These are phyloP conservation scores for Clitopilus passeckerianus DNA, from an alignment of 768 basidiomycete genomes.

Conservation along the genomic window DNA sequence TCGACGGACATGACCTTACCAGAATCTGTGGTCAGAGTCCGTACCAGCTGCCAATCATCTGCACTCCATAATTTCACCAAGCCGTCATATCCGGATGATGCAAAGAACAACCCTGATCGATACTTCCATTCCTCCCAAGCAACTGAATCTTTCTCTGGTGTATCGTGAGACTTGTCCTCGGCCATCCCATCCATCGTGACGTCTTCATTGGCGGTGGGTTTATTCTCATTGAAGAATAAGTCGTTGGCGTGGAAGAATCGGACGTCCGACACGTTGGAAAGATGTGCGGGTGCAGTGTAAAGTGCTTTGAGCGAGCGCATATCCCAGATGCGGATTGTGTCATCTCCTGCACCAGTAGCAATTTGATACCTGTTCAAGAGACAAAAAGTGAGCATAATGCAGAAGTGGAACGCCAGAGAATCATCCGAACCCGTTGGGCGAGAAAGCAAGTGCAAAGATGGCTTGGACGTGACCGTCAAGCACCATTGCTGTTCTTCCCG, in stretches of 20 bases:
- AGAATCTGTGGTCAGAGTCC: conserved; percentile 85
- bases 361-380: conserved; percentile 76
- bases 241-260: conserved; percentile 84
- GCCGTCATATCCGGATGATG: conserved; percentile 91
- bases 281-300: conserved; percentile 95
- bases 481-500: conserved; percentile 95
- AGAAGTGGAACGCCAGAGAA: conserved; percentile 5
- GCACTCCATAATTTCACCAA: conserved; percentile 96
- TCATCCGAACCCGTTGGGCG: conserved; percentile 84
- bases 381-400: conserved; percentile 7
- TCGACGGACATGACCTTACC: conserved; percentile 99
- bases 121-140: conserved; percentile 71
- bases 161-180: conserved; percentile 31
- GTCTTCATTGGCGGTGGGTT: conserved; percentile 32
- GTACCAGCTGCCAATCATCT: conserved; percentile 94
- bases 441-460: conserved; percentile 88
- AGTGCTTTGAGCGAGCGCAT: conserved; percentile 89
- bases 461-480: conserved; percentile 95
- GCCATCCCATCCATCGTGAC: conserved; percentile 46
- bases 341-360: conserved; percentile 94
- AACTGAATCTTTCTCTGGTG: conserved; percentile 28
- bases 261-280: conserved; percentile 91
- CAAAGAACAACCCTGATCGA: conserved; percentile 87
- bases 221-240: conserved; percentile 28
- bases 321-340: conserved; percentile 99